These are phyloP conservation scores for Leishmania arabica DNA, from an alignment of 208 protist species.

Conservation along the genomic window DNA sequence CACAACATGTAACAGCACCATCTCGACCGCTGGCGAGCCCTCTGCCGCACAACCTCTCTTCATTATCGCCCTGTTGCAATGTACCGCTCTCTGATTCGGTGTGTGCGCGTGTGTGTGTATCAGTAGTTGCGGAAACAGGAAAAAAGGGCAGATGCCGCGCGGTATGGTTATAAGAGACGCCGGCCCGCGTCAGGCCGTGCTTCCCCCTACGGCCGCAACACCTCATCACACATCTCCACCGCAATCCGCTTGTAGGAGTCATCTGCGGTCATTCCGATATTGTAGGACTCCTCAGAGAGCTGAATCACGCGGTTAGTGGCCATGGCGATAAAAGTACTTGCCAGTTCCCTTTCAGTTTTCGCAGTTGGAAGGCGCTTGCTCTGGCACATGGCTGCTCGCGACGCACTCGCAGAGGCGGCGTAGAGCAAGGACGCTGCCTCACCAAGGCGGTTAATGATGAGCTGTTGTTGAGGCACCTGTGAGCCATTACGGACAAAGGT, in stretches of 20 bases:
- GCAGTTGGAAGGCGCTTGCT: constrained; percentile 73
- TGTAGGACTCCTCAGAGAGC: constrained; percentile 67
- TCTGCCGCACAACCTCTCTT: background rate
- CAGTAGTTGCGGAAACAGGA: background rate
- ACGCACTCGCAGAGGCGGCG: constrained; percentile 77
- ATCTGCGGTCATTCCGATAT: constrained; percentile 82
- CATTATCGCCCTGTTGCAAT: background rate
- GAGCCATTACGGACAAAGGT: constrained; percentile 81
- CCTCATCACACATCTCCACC: constrained; percentile 75
- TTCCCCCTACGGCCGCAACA: constrained; percentile 36
- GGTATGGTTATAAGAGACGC: background rate
- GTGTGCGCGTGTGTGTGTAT: background rate
- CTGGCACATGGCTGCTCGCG: constrained; percentile 69
- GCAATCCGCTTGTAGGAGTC: constrained; percentile 86
- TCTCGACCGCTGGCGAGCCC: background rate
- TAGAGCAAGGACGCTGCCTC: constrained; percentile 82
- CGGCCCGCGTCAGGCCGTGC: background rate
- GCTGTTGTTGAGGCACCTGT: constrained; percentile 69
- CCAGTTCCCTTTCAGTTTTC: constrained; percentile 72
- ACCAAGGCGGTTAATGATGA: constrained; percentile 82
- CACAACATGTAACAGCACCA: background rate
- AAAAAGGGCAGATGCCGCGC: background rate
- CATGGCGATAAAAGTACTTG: constrained; percentile 62
- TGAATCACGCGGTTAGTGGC: constrained; percentile 50
- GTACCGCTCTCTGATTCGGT: background rate